These are phyloP conservation scores for Ganoderma sinense DNA, from an alignment of 1,284 basidiomycete genomes.

Conservation along the genomic window DNA sequence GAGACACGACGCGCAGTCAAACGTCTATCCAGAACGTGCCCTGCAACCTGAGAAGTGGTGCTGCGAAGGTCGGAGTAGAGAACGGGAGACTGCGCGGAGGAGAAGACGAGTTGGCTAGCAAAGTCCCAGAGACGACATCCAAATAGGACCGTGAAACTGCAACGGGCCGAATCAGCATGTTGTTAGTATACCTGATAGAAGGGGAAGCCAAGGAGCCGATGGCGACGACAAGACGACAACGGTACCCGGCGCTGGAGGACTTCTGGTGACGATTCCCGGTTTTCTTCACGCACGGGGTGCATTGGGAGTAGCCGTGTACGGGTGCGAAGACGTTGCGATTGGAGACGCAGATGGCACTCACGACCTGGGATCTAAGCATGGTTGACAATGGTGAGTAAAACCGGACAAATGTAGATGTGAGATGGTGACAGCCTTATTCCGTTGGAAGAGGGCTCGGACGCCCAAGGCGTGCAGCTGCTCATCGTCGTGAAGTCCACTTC, in stretches of 20 bases:
- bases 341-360: not conserved
- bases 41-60: not conserved
- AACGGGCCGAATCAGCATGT: not conserved
- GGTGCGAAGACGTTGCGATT: not conserved
- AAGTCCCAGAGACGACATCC: not conserved
- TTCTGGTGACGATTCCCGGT: not conserved
- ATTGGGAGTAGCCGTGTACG: not conserved
- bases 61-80: not conserved
- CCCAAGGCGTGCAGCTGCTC: not conserved
- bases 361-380: not conserved
- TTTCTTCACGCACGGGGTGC: not conserved
- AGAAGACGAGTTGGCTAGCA: not conserved
- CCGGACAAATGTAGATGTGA: not conserved
- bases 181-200: not conserved
- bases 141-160: not conserved
- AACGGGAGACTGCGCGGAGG: not conserved
- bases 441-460: not conserved
- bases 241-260: not conserved
- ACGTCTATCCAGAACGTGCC: not conserved
- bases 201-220: not conserved
- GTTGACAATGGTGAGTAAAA: not conserved
- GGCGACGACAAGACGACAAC: not conserved
- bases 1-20: not conserved
- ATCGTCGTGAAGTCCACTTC: not conserved
- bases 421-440: not conserved